A percentile compares a stretch with the other conserved stretches of the same genome.
Evolutionary conservation across 2,329 filamentous ascomycete species (phyloP).

Genomic region (Aureobasidium subglaciale): DNA sequence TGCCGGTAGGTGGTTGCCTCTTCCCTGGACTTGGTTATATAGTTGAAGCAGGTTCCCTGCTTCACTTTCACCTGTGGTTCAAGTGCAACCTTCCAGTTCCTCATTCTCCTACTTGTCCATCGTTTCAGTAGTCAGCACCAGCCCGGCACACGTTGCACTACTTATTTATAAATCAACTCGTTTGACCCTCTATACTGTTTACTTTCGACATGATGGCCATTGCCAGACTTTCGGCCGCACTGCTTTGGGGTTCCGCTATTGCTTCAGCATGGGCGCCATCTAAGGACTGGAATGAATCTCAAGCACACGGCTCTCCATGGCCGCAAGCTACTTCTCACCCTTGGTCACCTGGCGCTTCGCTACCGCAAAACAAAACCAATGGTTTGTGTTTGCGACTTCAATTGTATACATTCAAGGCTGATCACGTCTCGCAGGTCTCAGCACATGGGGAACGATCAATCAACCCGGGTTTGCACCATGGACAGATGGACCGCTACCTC

Average conservation of each 20-base stretch:
- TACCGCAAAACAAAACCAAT: slow-evolving; percentile 11
- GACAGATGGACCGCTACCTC: slow-evolving; percentile 16
- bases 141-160: background rate
- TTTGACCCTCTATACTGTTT: background rate
- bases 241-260: slow-evolving; percentile 4
- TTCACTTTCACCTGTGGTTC: background rate
- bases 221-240: background rate
- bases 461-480: background rate
- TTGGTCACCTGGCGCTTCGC: background rate
- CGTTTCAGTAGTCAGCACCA: background rate
- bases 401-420: background rate
- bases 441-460: slow-evolving; percentile 11
- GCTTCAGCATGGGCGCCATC: background rate
- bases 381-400: background rate
- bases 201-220: background rate
- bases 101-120: background rate
- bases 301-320: background rate
- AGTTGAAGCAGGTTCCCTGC: background rate
- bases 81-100: slow-evolving; percentile 1
- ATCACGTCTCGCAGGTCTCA: background rate
- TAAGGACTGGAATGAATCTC: background rate
- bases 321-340: background rate
- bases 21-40: background rate
- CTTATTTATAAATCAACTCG: background rate
- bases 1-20: background rate